phyloP scores from a whole-genome alignment of 768 basidiomycete species.

The Trametes cingulata region DNA sequence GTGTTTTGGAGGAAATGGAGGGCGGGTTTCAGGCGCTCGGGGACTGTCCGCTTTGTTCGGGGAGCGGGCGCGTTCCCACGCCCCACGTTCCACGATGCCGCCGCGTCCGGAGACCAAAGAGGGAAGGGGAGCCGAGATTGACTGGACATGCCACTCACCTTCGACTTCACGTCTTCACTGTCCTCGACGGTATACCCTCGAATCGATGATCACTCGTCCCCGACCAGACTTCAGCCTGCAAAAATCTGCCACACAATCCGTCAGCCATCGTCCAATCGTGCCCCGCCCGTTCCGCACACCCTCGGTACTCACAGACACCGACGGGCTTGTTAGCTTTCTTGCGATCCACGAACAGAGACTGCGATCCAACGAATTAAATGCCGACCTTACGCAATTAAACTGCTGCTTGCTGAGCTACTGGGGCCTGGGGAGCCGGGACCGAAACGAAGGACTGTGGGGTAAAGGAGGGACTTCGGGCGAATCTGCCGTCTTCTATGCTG shows the following conservation, averaged over 20 bases:
- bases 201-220: constrained; percentile 14
- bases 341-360: constrained; percentile 13
- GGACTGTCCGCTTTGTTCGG: constrained; percentile 14
- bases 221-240: constrained; percentile 19
- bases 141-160: constrained; percentile 22
- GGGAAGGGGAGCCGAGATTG: constrained; percentile 14
- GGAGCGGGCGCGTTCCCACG: constrained; percentile 20
- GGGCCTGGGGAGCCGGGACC: constrained; percentile 24
- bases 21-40: constrained; percentile 1
- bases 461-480: constrained; percentile 24
- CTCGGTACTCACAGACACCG: constrained; percentile 17
- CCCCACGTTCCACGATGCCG: constrained; percentile 30
- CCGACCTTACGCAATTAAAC: constrained; percentile 24
- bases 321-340: constrained; percentile 20
- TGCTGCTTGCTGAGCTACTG: constrained; percentile 17
- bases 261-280: constrained; percentile 18
- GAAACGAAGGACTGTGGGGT: constrained; percentile 27
- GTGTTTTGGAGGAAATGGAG: neutral
- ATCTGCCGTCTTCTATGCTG: constrained; percentile 25
- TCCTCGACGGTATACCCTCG: constrained; percentile 17
- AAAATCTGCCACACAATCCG: constrained; percentile 14
- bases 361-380: constrained; percentile 24
- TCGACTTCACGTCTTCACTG: constrained; percentile 17
- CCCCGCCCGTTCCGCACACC: constrained; percentile 3
- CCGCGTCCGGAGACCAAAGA: neutral